Evolutionary conservation across 352 stramenopile species (phyloP), one percentile per base, ranked within the genome.

Genomic region (Globisporangium yorkense): DNA sequence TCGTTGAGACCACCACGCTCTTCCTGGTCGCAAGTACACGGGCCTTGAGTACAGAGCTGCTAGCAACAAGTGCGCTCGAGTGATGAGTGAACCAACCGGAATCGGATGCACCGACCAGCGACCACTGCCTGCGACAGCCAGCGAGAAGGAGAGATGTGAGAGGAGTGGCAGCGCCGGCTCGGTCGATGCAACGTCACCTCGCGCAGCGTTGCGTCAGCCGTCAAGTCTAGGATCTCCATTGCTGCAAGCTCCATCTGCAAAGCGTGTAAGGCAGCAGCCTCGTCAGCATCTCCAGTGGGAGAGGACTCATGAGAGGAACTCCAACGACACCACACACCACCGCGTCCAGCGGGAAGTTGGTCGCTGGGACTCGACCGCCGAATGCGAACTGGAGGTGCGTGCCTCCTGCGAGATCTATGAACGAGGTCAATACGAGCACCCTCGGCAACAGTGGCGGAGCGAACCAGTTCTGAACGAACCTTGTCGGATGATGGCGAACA

Each of bases 331-430:
- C 27, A 40, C 48, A 37, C 62, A 87, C 76, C 62, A 84, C 61
- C 8, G 51, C 71, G 48, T 83, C 66, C 24, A 84, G 61, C 0
- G 74, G 76, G 24, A 79, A 87, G 24, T 76, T 72, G 20, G 72
- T 47, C 10, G 54, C 64, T 16, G 74, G 76, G 0, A 84, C 65
- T 8, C 54, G 67, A 5, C 76, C 74, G 39, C 71, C 54, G 45
- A 87, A 77, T 9, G 65, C 68, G 37, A 84, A 80, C 18, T 87
- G 76, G 16, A 87, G 51, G 20, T 77, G 67, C 15, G 67, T 75
- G 43, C 62, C 60, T 43, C 67, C 77, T 3, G 51, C 51, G 46
- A 80, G 60, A 49, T 83, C 75, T 86, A 27, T 24, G 10, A 29
- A 24, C 4, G 3, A 41, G 24, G 24, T 27, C 24, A 27, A 1